These are phyloP conservation scores for Xylaria castorea DNA, from an alignment of 495 filamentous ascomycete genomes.

Conservation along the genomic window DNA sequence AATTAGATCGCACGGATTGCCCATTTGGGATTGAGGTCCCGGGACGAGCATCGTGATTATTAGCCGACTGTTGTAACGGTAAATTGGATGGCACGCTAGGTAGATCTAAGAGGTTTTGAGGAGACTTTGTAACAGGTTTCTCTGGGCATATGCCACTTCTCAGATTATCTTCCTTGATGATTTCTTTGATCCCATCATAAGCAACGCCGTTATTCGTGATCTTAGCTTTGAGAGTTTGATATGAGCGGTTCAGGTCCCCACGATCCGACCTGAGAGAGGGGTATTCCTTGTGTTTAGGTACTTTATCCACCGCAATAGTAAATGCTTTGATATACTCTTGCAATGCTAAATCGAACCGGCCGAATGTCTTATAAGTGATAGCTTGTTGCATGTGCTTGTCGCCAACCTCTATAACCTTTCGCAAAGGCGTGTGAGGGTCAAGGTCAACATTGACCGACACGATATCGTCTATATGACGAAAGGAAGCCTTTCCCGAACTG, in stretches of 20 bases:
- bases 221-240: slow-evolving; percentile 56
- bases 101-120: not conserved
- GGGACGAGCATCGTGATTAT: slow-evolving; percentile 19
- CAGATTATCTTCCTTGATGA: slow-evolving; percentile 72
- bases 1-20: not conserved
- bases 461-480: slow-evolving; percentile 79
- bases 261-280: slow-evolving; percentile 55
- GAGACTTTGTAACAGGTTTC: slow-evolving; percentile 16
- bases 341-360: slow-evolving; percentile 57
- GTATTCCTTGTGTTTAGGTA: slow-evolving; percentile 76
- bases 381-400: slow-evolving; percentile 59
- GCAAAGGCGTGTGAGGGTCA: slow-evolving; percentile 53
- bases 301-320: slow-evolving; percentile 74
- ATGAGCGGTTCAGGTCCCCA: slow-evolving; percentile 53
- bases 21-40: not conserved
- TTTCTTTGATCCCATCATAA: slow-evolving; percentile 66
- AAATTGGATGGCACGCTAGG: slow-evolving; percentile 21
- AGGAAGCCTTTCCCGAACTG: slow-evolving; percentile 46
- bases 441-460: slow-evolving; percentile 55
- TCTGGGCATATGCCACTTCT: slow-evolving; percentile 57
- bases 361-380: slow-evolving; percentile 58
- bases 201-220: slow-evolving; percentile 47
- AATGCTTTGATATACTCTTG: slow-evolving; percentile 80
- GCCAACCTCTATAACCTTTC: slow-evolving; percentile 56
- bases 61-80: slow-evolving; percentile 16